Evolutionary conservation across 371 early-diverging fungal genomes (phyloP).

Genomic region (Mucor plumbeus): DNA sequence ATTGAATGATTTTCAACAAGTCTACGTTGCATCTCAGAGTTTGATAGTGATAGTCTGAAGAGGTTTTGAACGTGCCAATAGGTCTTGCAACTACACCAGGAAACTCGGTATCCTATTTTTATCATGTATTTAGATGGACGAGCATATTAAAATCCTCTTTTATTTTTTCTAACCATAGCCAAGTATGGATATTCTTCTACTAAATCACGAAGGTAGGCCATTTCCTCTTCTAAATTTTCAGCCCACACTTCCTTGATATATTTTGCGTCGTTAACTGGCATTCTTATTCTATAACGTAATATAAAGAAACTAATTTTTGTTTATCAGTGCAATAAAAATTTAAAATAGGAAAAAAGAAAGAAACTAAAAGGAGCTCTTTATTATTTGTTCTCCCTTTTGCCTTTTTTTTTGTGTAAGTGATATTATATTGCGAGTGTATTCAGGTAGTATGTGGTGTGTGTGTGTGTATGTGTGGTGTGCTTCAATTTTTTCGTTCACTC

Average conservation of each 20-base stretch:
- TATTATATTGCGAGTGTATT: neutral
- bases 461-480: neutral
- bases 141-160: neutral
- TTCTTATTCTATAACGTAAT: slow-evolving; percentile 11
- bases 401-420: neutral
- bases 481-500: slow-evolving; percentile 1
- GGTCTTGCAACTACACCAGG: slow-evolving; percentile 99
- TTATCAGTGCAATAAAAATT: neutral
- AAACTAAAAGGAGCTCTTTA: neutral
- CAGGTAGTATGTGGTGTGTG: neutral
- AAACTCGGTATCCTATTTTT: slow-evolving; percentile 96
- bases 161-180: slow-evolving; percentile 84
- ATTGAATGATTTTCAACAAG: slow-evolving; percentile 98
- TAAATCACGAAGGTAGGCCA: slow-evolving; percentile 88
- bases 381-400: slow-evolving; percentile 6
- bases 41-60: slow-evolving; percentile 98
- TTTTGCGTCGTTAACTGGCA: slow-evolving; percentile 57
- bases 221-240: slow-evolving; percentile 95
- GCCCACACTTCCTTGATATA: slow-evolving; percentile 96
- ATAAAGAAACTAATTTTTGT: neutral
- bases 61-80: slow-evolving; percentile 93
- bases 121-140: neutral
- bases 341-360: slow-evolving; percentile 12
- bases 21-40: slow-evolving; percentile 99
- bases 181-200: slow-evolving; percentile 95